These are phyloP conservation scores for Sarocladium kiliense DNA, from an alignment of 2,329 filamentous ascomycete species.

Conservation along the genomic window DNA sequence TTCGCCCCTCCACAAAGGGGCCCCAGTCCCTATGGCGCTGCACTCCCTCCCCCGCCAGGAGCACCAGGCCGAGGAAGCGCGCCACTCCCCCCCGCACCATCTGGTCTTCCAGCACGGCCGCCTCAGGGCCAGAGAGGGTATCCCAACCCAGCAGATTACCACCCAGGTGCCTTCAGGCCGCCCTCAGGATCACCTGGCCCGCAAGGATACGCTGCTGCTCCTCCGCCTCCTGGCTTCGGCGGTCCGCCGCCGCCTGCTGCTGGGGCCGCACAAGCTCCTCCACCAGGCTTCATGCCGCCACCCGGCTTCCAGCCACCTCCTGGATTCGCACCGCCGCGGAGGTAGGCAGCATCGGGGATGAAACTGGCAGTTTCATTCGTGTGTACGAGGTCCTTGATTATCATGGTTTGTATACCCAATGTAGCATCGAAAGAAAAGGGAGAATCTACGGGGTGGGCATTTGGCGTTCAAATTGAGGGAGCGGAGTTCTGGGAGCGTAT, in stretches of 20 bases:
- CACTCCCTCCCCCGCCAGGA: conserved; percentile 17
- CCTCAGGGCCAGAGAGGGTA: conserved; percentile 39
- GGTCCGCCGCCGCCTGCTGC: conserved; percentile 26
- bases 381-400: not conserved
- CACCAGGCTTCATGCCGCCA: conserved; percentile 35
- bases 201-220: conserved; percentile 27
- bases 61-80: conserved; percentile 23
- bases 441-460: not conserved
- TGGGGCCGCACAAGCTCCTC: conserved; percentile 30
- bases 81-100: conserved; percentile 43
- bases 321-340: conserved; percentile 26
- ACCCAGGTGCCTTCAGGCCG: conserved; percentile 34
- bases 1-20: conserved; percentile 30
- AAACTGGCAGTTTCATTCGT: conserved; percentile 9
- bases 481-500: conserved; percentile 4
- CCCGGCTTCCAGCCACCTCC: conserved; percentile 43
- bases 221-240: conserved; percentile 35
- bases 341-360: conserved; percentile 20
- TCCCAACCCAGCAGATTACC: conserved; percentile 43
- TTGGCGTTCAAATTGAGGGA: not conserved
- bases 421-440: not conserved
- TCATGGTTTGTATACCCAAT: conserved; percentile 1
- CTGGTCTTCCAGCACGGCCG: conserved; percentile 45
- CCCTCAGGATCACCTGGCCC: conserved; percentile 27
- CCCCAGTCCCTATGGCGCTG: conserved; percentile 22